phyloP scores from a whole-genome alignment of 2,329 filamentous ascomycete species.

The Talaromyces sp. region DNA sequence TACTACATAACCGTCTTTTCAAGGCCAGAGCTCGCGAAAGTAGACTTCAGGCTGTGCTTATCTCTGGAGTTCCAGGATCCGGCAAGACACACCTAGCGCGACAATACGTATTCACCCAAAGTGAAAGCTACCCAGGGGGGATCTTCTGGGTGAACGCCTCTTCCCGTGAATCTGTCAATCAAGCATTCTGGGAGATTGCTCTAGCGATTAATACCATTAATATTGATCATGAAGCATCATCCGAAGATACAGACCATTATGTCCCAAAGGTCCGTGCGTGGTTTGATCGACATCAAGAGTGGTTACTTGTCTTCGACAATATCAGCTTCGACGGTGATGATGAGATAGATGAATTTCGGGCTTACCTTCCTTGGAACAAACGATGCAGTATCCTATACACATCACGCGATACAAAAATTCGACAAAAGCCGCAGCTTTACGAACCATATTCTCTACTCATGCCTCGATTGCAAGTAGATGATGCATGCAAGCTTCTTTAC shows the following conservation, averaged over 20 bases:
- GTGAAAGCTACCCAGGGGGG: constrained; percentile 63
- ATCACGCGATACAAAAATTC: constrained; percentile 62
- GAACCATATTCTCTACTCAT: constrained; percentile 63
- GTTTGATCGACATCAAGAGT: constrained; percentile 57
- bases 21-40: constrained; percentile 59
- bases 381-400: constrained; percentile 70
- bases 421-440: constrained; percentile 60
- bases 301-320: constrained; percentile 70
- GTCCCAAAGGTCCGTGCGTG: no score
- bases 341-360: constrained; percentile 53
- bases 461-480: constrained; percentile 56
- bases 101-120: constrained; percentile 66
- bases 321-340: constrained; percentile 63
- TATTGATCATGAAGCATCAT: no score
- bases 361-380: constrained; percentile 66
- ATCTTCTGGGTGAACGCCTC: constrained; percentile 72
- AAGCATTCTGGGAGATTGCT: constrained; percentile 68
- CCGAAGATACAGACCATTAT: no score
- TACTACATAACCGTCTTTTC: constrained; percentile 62
- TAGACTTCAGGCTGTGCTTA: constrained; percentile 65
- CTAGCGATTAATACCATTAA: constrained; percentile 60
- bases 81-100: constrained; percentile 71
- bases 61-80: constrained; percentile 66
- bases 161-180: constrained; percentile 59
- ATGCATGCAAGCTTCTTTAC: constrained; percentile 64